Conservation (phyloP, 1,284 basidiomycete genomes). For the Tremellales sp. region DNA sequence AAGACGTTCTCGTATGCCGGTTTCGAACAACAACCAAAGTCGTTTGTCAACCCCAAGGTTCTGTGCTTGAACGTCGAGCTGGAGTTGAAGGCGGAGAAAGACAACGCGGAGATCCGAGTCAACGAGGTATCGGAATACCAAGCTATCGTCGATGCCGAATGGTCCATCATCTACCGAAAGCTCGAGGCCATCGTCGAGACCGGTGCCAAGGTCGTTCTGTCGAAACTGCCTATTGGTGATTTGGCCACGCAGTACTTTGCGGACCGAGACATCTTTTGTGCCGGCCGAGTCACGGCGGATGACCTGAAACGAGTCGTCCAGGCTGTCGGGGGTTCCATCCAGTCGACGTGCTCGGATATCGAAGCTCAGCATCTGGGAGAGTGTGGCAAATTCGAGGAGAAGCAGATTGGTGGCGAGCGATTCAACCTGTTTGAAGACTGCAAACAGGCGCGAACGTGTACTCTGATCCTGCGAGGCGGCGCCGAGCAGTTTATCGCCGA, state of each 20-base stretch:
- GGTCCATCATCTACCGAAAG: slow-evolving; percentile 99
- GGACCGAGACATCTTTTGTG: slow-evolving; percentile 98
- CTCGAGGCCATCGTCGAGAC: slow-evolving; percentile 94
- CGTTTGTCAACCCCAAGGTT: slow-evolving; percentile 82
- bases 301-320: slow-evolving; percentile 94
- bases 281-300: slow-evolving; percentile 85
- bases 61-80: slow-evolving; percentile 97
- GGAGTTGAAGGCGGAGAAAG: slow-evolving; percentile 98
- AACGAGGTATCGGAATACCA: slow-evolving; percentile 97
- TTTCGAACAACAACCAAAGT: slow-evolving; percentile 98
- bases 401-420: slow-evolving; percentile 93
- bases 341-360: slow-evolving; percentile 95
- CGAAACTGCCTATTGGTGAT: slow-evolving; percentile 97
- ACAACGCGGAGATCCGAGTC: slow-evolving; percentile 97
- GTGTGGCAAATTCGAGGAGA: slow-evolving; percentile 89
- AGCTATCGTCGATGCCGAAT: slow-evolving; percentile 98
- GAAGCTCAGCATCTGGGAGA: slow-evolving; percentile 82
- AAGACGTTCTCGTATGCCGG: slow-evolving; percentile 99
- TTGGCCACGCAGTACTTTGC: slow-evolving; percentile 99
- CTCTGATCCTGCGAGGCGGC: slow-evolving; percentile 90
- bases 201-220: slow-evolving; percentile 95
- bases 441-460: slow-evolving; percentile 94
- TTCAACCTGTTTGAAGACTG: slow-evolving; percentile 97
- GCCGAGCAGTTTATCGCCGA: slow-evolving; percentile 99
- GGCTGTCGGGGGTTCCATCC: slow-evolving; percentile 90